Evolutionary conservation across 1,139 yeast genomes (phyloP).

Genomic region (Geotrichum aggregatum): DNA sequence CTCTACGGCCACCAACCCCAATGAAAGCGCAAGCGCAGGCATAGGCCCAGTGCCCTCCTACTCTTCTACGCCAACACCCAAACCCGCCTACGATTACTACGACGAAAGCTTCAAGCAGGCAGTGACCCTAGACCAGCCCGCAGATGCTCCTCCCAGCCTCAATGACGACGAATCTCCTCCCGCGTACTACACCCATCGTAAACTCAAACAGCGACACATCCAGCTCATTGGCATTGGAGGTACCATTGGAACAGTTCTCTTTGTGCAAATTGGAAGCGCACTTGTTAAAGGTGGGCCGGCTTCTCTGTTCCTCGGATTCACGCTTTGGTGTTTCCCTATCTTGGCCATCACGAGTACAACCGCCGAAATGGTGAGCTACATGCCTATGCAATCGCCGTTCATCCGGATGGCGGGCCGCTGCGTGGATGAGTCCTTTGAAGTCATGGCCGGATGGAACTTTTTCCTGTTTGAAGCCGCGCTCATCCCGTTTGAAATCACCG

Average conservation of each 20-base stretch:
- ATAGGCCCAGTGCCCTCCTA: background rate
- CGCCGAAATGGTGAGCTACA: conserved; percentile 78
- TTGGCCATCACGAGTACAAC: conserved; percentile 65
- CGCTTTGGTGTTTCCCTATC: conserved; percentile 57
- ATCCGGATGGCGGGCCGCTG: conserved; percentile 53
- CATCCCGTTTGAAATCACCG: conserved; percentile 78
- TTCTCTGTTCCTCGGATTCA: conserved; percentile 62
- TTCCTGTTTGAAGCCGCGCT: conserved; percentile 72
- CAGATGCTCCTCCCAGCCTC: background rate
- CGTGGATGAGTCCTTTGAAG: conserved; percentile 66
- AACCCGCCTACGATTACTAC: background rate
- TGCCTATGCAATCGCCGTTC: conserved; percentile 69
- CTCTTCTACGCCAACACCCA: background rate
- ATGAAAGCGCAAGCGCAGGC: too few species aligned
- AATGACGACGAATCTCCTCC: conserved; percentile 11
- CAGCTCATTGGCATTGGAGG: conserved; percentile 82
- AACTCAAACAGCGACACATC: conserved; percentile 42
- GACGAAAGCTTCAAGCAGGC: background rate
- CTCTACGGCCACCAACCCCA: too few species aligned
- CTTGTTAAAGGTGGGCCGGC: conserved; percentile 74
- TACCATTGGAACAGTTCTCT: conserved; percentile 74
- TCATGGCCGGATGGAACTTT: conserved; percentile 76
- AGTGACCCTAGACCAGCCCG: background rate
- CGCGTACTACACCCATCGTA: conserved; percentile 25
- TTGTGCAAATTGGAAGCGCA: conserved; percentile 71